These are phyloP conservation scores for Millerago galiae DNA, from an alignment of 805 yeast species.

Conservation along the genomic window DNA sequence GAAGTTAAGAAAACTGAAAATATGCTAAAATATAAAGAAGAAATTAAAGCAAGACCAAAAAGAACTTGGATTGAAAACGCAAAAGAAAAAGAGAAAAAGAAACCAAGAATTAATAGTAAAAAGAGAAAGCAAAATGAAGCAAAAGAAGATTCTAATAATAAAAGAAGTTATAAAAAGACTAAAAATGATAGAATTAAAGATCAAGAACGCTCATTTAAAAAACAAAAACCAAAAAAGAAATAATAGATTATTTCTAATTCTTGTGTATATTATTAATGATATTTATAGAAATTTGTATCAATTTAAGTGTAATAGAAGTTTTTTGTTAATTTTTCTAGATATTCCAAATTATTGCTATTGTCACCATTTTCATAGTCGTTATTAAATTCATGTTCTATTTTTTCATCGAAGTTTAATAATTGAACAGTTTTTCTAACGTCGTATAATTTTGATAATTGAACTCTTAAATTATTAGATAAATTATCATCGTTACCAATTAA, in stretches of 20 bases:
- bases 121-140: conserved; percentile 69
- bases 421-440: conserved; percentile 45
- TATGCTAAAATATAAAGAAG: conserved; percentile 68
- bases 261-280: neutral
- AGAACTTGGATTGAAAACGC: conserved; percentile 91
- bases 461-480: conserved; percentile 37
- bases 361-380: neutral
- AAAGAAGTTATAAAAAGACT: conserved; percentile 73
- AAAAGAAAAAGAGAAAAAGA: conserved; percentile 34
- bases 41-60: conserved; percentile 83
- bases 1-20: conserved; percentile 83
- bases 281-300: neutral
- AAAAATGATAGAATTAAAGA: conserved; percentile 48
- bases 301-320: conserved; percentile 17
- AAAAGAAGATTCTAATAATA: conserved; percentile 38
- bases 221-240: conserved; percentile 9
- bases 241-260: neutral
- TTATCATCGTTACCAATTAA: conserved; percentile 31
- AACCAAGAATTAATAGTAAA: conserved; percentile 42
- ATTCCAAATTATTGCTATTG: conserved; percentile 4
- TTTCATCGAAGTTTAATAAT: conserved; percentile 29
- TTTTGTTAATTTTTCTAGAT: conserved; percentile 14
- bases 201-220: neutral
- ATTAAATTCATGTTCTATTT: neutral
- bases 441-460: conserved; percentile 38